phyloP scores from a whole-genome alignment of 1,284 basidiomycete species.

The Trichosporon ovoides region DNA sequence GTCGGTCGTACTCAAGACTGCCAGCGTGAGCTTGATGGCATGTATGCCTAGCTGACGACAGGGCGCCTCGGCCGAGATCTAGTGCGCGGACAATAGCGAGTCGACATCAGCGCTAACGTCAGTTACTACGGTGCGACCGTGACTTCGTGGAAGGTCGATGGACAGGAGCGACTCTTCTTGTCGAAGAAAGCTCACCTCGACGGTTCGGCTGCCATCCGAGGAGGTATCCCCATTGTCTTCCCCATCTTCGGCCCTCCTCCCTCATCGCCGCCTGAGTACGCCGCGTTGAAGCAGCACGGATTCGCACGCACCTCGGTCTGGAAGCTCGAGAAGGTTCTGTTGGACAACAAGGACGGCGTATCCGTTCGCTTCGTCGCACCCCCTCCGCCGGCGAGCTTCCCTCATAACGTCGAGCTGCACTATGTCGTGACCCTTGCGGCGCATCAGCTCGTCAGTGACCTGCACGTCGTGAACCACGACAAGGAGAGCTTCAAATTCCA shows the following conservation, averaged over 20 bases:
- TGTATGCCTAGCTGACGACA: constrained; percentile 34
- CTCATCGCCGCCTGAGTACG: constrained; percentile 53
- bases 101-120: constrained; percentile 15
- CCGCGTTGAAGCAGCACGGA: constrained; percentile 71
- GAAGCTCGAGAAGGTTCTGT: constrained; percentile 60
- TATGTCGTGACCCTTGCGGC: constrained; percentile 73
- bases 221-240: constrained; percentile 78
- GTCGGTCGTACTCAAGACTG: constrained; percentile 37
- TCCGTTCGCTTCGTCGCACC: constrained; percentile 64
- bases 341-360: constrained; percentile 66
- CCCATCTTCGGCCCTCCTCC: constrained; percentile 76
- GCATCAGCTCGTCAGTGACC: constrained; percentile 67
- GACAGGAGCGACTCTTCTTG: constrained; percentile 66
- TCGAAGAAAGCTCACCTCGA: constrained; percentile 74
- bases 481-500: constrained; percentile 66
- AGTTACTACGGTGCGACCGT: constrained; percentile 71
- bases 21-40: constrained; percentile 23
- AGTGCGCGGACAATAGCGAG: constrained; percentile 28
- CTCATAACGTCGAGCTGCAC: constrained; percentile 60
- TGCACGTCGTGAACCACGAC: constrained; percentile 66
- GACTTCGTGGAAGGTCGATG: constrained; percentile 50
- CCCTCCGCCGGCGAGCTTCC: constrained; percentile 58
- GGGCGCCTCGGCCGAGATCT: constrained; percentile 66
- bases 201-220: constrained; percentile 66
- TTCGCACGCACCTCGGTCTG: constrained; percentile 72